These are phyloP conservation scores for Chytriomyces hyalinus DNA, from an alignment of 192 early-diverging fungal species.

Conservation along the genomic window DNA sequence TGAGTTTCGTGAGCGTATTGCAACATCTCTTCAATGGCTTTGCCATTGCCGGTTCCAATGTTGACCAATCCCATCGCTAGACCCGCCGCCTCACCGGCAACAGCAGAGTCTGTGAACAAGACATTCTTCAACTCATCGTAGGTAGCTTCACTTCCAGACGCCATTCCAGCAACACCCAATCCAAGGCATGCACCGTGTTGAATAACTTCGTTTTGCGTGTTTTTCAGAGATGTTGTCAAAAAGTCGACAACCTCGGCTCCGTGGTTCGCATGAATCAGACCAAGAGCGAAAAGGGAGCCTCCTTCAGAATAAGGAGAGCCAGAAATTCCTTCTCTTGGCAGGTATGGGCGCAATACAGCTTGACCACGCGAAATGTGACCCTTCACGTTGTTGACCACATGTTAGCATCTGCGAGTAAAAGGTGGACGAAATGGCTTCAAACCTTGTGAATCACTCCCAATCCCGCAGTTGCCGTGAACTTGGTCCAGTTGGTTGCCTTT, in stretches of 20 bases:
- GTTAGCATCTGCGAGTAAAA: not conserved
- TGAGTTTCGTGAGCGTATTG: conserved; percentile 98
- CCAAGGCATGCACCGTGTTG: conserved; percentile 97
- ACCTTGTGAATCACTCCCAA: conserved; percentile 96
- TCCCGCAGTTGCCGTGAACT: conserved; percentile 97
- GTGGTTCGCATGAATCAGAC: conserved; percentile 96
- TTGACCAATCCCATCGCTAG: conserved; percentile 96
- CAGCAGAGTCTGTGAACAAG: conserved; percentile 91
- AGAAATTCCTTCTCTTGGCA: conserved; percentile 89
- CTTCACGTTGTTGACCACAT: conserved; percentile 22
- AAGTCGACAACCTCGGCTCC: conserved; percentile 82
- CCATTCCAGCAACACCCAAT: conserved; percentile 96
- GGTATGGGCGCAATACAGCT: conserved; percentile 86
- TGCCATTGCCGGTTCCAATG: conserved; percentile 85
- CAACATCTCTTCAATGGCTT: conserved; percentile 91
- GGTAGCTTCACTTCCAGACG: conserved; percentile 85
- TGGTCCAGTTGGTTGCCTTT: conserved; percentile 97
- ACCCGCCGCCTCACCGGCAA: conserved; percentile 97
- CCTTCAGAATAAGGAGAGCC: conserved; percentile 93
- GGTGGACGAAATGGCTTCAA: not conserved
- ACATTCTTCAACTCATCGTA: conserved; percentile 88
- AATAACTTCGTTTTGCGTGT: conserved; percentile 83
- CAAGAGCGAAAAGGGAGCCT: conserved; percentile 96
- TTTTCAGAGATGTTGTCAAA: conserved; percentile 79
- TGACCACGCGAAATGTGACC: conserved; percentile 90